Conservation (phyloP, 2,329 filamentous ascomycete species). For the Fonsecaea erecta region DNA sequence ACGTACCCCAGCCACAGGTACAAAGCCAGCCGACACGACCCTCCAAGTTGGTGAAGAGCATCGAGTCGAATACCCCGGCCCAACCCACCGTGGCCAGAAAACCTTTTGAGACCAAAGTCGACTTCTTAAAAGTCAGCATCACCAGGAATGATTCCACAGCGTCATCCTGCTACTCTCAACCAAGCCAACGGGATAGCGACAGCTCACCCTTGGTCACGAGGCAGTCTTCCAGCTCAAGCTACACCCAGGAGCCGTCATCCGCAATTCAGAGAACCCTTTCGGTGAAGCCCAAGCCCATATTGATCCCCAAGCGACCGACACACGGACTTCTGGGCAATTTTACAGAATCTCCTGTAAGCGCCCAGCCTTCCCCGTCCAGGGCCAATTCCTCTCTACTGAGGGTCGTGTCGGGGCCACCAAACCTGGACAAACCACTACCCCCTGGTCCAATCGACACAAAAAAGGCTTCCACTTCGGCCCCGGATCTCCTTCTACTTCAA, state of each 20-base stretch:
- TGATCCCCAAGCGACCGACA: conserved; percentile 1
- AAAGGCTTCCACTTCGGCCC: conserved; percentile 24
- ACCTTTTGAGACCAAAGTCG: conserved; percentile 8
- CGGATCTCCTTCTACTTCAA: conserved; percentile 21
- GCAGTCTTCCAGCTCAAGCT: conserved; percentile 35
- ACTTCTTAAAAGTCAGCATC: conserved; percentile 22
- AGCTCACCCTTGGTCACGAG: conserved; percentile 33
- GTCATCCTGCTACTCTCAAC: conserved; percentile 33
- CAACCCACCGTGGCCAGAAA: not conserved
- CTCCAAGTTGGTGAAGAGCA: not conserved
- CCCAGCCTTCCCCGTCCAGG: conserved; percentile 8
- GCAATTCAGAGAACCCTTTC: conserved; percentile 14
- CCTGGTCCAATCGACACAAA: conserved; percentile 23
- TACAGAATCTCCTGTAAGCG: conserved; percentile 4
- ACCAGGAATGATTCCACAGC: conserved; percentile 33
- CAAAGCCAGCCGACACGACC: not conserved
- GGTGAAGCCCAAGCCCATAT: conserved; percentile 9
- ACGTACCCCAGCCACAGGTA: conserved; percentile 2
- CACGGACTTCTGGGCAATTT: not conserved
- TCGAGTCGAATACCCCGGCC: not conserved
- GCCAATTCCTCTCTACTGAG: conserved; percentile 13
- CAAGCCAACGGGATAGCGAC: conserved; percentile 28
- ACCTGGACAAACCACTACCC: conserved; percentile 33
- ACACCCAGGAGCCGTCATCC: conserved; percentile 25
- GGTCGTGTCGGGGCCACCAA: conserved; percentile 19